Conservation (phyloP, 2,329 filamentous ascomycete species). For the Elsinoe perseae region DNA sequence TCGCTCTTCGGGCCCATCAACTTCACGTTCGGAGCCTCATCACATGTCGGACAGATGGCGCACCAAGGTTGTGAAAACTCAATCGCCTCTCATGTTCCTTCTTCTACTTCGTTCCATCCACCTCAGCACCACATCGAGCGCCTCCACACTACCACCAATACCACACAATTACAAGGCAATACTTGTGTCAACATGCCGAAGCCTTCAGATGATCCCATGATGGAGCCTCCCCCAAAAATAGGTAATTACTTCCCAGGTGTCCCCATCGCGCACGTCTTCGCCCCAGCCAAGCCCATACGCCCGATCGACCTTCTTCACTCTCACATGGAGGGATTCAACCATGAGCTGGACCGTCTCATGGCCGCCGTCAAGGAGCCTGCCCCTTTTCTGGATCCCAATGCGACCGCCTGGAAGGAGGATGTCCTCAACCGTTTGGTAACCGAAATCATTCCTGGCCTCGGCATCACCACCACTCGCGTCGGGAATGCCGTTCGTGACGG, state of each 20-base stretch:
- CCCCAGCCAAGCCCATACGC: neutral
- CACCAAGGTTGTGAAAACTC: neutral
- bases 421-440: conserved; percentile 5
- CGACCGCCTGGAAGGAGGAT: conserved; percentile 12
- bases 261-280: neutral
- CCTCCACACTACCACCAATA: neutral
- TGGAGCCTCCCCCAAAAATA: neutral
- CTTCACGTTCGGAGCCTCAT: neutral
- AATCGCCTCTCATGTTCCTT: neutral
- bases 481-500: conserved; percentile 7
- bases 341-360: conserved; percentile 10
- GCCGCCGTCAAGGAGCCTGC: neutral
- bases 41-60: neutral
- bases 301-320: conserved; percentile 9
- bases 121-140: neutral
- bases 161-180: neutral
- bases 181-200: neutral
- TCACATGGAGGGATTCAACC: conserved; percentile 1
- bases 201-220: neutral
- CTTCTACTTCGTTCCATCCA: neutral
- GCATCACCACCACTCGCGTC: conserved; percentile 8
- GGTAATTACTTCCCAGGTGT: conserved; percentile 6
- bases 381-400: neutral
- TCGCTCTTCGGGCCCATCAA: neutral
- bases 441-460: conserved; percentile 12